A percentile compares a stretch with the other conserved stretches of the same genome.
These are phyloP conservation scores for Cocos nucifera DNA, from an alignment of 176 grass and related monocot genomes.

Conservation along the genomic window DNA sequence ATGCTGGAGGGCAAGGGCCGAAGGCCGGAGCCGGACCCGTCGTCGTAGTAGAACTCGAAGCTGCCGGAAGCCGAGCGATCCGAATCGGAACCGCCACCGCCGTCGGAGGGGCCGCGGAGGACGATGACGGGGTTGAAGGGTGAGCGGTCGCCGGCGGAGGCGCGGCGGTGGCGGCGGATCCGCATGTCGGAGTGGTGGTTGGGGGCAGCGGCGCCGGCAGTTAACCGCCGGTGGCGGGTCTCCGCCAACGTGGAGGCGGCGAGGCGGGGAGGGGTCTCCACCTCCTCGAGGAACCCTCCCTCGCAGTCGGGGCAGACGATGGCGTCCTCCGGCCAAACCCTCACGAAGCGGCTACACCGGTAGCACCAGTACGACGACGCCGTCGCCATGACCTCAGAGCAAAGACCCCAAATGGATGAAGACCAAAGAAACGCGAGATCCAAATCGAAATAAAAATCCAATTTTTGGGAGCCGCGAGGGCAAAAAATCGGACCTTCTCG, in stretches of 20 bases:
- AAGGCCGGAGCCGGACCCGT: background rate
- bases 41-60: constrained; percentile 4
- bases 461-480: no score
- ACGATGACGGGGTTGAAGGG: constrained; percentile 10
- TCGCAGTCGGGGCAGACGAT: constrained; percentile 8
- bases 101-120: constrained; percentile 1
- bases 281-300: constrained; percentile 7
- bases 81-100: background rate
- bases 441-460: no score
- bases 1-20: background rate
- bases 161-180: background rate
- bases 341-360: constrained; percentile 6
- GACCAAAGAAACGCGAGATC: no score
- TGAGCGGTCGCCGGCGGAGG: background rate
- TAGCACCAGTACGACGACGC: constrained; percentile 10
- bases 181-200: no score
- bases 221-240: no score
- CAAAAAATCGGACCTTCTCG: no score
- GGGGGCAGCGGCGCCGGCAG: no score
- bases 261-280: background rate
- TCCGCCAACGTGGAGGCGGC: background rate
- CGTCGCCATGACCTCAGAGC: background rate
- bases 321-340: background rate
- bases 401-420: no score
- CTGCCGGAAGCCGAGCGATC: background rate